Evolutionary conservation across 1,284 basidiomycete genomes (phyloP).

Genomic region (Cryptococcus amylolentus): DNA sequence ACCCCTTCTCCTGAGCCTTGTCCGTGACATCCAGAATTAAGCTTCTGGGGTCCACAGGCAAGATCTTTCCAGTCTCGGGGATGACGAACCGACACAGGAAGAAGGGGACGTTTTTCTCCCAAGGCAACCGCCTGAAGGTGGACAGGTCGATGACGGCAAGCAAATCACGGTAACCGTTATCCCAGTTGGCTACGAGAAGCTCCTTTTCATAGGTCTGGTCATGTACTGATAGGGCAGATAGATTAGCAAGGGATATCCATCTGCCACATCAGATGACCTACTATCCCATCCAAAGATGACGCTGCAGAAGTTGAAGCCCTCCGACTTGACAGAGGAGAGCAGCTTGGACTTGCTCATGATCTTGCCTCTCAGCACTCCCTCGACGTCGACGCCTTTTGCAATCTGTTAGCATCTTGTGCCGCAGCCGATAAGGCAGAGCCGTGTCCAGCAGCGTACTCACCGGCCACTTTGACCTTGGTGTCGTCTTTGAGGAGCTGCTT

Average conservation of each 20-base stretch:
- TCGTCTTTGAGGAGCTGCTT: conserved; percentile 60
- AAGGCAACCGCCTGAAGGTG: conserved; percentile 80
- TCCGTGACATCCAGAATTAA: conserved; percentile 64
- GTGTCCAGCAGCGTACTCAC: conserved; percentile 42
- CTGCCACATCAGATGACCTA: conserved; percentile 15
- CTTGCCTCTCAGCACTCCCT: conserved; percentile 90
- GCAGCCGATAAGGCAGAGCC: neutral
- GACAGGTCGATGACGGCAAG: conserved; percentile 78
- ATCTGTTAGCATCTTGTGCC: neutral
- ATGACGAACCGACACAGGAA: conserved; percentile 88
- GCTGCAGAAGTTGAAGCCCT: conserved; percentile 88
- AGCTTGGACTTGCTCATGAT: conserved; percentile 95
- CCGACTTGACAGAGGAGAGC: conserved; percentile 71
- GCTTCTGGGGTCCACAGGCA: conserved; percentile 80
- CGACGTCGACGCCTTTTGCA: conserved; percentile 59
- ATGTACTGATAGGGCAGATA: conserved; percentile 52
- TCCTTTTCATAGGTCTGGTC: conserved; percentile 78
- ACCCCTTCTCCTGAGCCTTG: conserved; percentile 52
- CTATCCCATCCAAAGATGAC: conserved; percentile 64
- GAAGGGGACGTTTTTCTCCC: conserved; percentile 88
- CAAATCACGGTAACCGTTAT: conserved; percentile 87
- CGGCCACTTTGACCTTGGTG: conserved; percentile 88
- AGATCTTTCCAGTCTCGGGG: conserved; percentile 69
- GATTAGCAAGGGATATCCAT: neutral
- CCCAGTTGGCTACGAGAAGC: conserved; percentile 80